Conservation (phyloP, 345 rosid genomes). For the Gossypium raimondii region DNA sequence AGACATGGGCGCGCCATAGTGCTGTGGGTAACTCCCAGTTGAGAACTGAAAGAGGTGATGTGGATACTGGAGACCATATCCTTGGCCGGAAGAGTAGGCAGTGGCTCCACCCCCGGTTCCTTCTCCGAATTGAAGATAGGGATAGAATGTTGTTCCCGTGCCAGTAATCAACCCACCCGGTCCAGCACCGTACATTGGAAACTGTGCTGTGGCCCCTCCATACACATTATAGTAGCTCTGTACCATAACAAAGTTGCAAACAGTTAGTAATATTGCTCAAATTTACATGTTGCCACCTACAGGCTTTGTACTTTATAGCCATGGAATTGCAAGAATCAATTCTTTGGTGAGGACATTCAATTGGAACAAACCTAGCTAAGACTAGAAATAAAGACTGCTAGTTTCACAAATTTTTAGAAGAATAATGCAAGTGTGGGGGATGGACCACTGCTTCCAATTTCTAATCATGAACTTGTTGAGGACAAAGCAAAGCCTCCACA, state of each 20-base stretch:
- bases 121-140: slow-evolving; percentile 77
- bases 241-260: not conserved
- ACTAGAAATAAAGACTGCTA: not conserved
- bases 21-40: slow-evolving; percentile 65
- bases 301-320: not conserved
- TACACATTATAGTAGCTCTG: slow-evolving; percentile 86
- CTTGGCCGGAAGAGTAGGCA: slow-evolving; percentile 57
- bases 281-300: not conserved
- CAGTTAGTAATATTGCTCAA: not conserved
- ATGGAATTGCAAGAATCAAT: not conserved
- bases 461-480: not conserved
- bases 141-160: slow-evolving; percentile 64
- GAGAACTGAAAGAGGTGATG: slow-evolving; percentile 74
- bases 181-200: slow-evolving; percentile 69
- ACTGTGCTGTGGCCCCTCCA: slow-evolving; percentile 75
- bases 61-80: slow-evolving; percentile 68
- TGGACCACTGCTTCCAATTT: slow-evolving; percentile 7
- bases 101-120: slow-evolving; percentile 61
- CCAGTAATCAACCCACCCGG: slow-evolving; percentile 54
- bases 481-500: slow-evolving; percentile 1
- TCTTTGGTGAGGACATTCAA: not conserved
- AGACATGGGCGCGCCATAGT: slow-evolving; percentile 74
- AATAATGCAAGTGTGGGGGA: not conserved
- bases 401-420: not conserved
- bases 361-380: not conserved